phyloP scores from a whole-genome alignment of 2,329 filamentous ascomycete genomes.

The Fusarium sp. region DNA sequence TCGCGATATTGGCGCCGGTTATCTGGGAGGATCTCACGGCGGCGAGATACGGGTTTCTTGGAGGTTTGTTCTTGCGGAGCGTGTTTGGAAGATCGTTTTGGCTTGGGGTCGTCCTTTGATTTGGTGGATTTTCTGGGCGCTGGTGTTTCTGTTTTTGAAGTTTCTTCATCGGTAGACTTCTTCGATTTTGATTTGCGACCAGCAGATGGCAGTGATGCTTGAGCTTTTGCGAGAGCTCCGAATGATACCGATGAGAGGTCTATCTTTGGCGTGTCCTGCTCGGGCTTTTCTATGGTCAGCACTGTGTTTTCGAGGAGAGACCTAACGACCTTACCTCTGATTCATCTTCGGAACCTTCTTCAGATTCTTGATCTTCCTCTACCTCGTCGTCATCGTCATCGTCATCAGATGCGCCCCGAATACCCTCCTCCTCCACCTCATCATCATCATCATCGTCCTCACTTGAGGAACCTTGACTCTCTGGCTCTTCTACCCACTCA shows the following conservation, averaged over 20 bases:
- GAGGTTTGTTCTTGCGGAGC: slow-evolving; percentile 85
- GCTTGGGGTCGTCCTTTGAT: slow-evolving; percentile 42
- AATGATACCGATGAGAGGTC: slow-evolving; percentile 78
- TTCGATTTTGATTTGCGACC: slow-evolving; percentile 44
- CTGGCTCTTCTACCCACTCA: slow-evolving; percentile 53
- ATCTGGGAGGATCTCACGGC: slow-evolving; percentile 74
- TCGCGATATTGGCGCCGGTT: slow-evolving; percentile 75
- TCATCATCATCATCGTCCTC: slow-evolving; percentile 46
- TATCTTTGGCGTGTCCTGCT: slow-evolving; percentile 50
- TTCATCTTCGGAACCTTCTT: slow-evolving; percentile 42
- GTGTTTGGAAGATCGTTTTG: slow-evolving; percentile 77
- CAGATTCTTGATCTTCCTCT: slow-evolving; percentile 31
- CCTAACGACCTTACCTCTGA: slow-evolving; percentile 38
- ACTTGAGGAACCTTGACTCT: slow-evolving; percentile 46
- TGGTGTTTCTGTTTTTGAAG: slow-evolving; percentile 44
- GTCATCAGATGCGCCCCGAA: slow-evolving; percentile 39
- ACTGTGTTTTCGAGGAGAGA: neutral
- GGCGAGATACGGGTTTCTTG: slow-evolving; percentile 84
- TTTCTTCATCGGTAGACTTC: slow-evolving; percentile 29
- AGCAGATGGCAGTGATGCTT: slow-evolving; percentile 68
- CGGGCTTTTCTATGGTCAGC: slow-evolving; percentile 35
- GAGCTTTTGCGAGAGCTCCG: slow-evolving; percentile 87
- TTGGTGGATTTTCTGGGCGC: slow-evolving; percentile 50
- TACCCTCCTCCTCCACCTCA: slow-evolving; percentile 45
- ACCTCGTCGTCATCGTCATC: slow-evolving; percentile 46